These are phyloP conservation scores for Styphnolobium japonicum DNA, from an alignment of 306 rosid genomes.

Conservation along the genomic window DNA sequence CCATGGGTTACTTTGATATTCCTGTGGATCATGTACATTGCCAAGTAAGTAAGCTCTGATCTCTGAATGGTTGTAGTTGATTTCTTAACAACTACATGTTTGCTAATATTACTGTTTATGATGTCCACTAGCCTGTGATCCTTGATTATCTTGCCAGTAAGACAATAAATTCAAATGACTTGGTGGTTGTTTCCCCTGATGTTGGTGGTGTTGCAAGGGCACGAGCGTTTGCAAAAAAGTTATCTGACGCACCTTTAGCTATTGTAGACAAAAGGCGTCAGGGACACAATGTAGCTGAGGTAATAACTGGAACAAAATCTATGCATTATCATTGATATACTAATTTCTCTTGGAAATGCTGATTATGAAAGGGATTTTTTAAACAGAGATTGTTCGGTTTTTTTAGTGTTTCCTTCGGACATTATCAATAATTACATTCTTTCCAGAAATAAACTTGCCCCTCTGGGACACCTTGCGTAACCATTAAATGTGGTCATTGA, in stretches of 20 bases:
- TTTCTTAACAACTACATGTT: neutral
- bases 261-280: slow-evolving; percentile 96
- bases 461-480: neutral
- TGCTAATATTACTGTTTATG: slow-evolving; percentile 35
- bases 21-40: slow-evolving; percentile 95
- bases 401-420: neutral
- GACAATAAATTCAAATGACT: slow-evolving; percentile 64
- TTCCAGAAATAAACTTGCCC: neutral
- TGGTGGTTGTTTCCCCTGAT: slow-evolving; percentile 99
- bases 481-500: neutral
- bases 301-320: slow-evolving; percentile 24
- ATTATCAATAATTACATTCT: neutral
- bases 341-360: slow-evolving; percentile 12
- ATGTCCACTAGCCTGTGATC: slow-evolving; percentile 69
- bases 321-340: neutral
- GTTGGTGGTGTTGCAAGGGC: slow-evolving; percentile 99
- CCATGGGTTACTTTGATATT: slow-evolving; percentile 98
- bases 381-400: neutral
- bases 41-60: slow-evolving; percentile 58
- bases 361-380: neutral
- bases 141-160: slow-evolving; percentile 99
- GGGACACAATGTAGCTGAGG: slow-evolving; percentile 96
- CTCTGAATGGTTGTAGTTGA: slow-evolving; percentile 21
- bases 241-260: slow-evolving; percentile 97
- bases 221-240: slow-evolving; percentile 93